phyloP scores from a whole-genome alignment of 257 asterid genomes.

The Jaltomata sinuosa region DNA sequence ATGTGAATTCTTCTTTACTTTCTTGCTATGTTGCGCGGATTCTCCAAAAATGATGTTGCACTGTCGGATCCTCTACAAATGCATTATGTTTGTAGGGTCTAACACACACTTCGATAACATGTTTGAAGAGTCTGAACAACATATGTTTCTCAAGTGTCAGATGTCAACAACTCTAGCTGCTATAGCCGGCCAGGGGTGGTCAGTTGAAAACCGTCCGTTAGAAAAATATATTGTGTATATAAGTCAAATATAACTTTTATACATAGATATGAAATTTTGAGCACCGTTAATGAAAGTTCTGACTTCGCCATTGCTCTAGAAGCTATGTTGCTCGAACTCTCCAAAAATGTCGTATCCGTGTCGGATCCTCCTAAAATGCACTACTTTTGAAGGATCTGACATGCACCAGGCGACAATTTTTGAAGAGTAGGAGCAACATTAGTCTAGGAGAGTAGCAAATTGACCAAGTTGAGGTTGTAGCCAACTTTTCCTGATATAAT shows the following conservation, averaged over 20 bases:
- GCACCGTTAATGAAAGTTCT: fast-evolving
- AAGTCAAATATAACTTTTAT: not conserved
- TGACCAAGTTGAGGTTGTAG: not conserved
- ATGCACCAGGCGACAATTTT: not conserved
- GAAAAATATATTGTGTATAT: not conserved
- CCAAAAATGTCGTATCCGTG: not conserved
- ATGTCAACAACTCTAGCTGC: too few relatives aligned
- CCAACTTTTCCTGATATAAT: not conserved
- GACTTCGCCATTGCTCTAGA: not conserved
- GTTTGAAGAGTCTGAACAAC: not conserved
- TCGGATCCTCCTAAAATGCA: not conserved
- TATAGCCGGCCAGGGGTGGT: too few relatives aligned
- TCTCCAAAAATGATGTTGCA: not conserved
- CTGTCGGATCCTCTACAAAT: not conserved
- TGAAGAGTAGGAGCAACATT: not conserved
- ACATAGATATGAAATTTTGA: not conserved
- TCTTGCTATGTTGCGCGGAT: not conserved
- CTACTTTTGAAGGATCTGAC: not conserved
- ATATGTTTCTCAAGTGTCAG: too few relatives aligned
- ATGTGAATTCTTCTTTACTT: not conserved
- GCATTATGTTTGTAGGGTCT: not conserved
- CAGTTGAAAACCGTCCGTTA: too few relatives aligned
- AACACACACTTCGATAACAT: too few relatives aligned
- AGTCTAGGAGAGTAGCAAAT: not conserved
- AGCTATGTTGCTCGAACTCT: not conserved